Evolutionary conservation across 1,139 yeast species (phyloP).

Genomic region (Spathaspora sp.): DNA sequence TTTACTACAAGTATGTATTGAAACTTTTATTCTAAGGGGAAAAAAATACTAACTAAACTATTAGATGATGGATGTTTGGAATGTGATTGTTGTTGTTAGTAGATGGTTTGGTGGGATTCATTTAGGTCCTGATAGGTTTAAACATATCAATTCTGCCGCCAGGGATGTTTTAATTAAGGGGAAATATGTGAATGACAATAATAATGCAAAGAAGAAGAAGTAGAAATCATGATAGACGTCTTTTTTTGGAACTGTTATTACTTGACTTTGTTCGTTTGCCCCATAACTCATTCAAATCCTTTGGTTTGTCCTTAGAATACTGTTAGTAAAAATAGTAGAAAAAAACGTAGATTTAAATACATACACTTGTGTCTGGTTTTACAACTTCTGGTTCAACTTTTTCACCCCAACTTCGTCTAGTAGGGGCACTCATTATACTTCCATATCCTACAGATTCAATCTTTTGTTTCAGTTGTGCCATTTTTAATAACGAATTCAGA

Average conservation of each 20-base stretch:
- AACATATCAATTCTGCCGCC: constrained; percentile 87
- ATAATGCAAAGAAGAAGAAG: constrained; percentile 21
- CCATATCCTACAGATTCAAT: constrained; percentile 42
- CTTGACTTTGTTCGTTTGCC: constrained; percentile 15
- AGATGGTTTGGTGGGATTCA: constrained; percentile 95
- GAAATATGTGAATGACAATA: constrained; percentile 32
- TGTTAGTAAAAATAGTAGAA: not conserved
- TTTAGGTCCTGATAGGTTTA: constrained; percentile 90
- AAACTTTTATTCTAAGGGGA: not conserved
- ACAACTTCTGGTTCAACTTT: constrained; percentile 20
- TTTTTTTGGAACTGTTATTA: constrained; percentile 10
- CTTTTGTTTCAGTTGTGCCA: constrained; percentile 12
- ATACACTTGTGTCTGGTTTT: not conserved
- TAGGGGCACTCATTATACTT: constrained; percentile 26
- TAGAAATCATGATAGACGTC: constrained; percentile 6
- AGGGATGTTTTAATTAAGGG: constrained; percentile 78
- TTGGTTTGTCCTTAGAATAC: constrained; percentile 1
- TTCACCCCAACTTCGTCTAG: constrained; percentile 32
- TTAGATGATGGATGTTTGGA: constrained; percentile 77
- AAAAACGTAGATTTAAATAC: not conserved
- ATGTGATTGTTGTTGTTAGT: constrained; percentile 82
- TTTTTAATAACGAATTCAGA: constrained; percentile 21
- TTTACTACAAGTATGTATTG: constrained; percentile 55
- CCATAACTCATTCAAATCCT: constrained; percentile 29
- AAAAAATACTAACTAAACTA: constrained; percentile 23